Base-by-base conservation (phyloP, 192 early-diverging fungal species). In the Podila minutissima region DNA sequence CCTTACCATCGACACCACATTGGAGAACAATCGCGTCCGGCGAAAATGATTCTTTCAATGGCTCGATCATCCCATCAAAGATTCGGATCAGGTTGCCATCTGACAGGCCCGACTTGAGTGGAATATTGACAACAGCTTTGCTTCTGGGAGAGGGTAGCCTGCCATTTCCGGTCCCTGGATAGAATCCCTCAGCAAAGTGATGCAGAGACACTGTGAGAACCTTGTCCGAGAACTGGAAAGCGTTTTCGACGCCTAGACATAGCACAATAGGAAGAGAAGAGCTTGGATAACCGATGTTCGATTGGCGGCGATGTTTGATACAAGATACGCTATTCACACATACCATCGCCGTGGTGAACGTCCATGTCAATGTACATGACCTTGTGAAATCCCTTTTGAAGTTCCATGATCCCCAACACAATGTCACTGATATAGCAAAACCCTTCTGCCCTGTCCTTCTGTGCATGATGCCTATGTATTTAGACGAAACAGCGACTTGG, bases 341-440 rank as follows among this genome's bases (percentile, higher is more conserved):
- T 71, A 75, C 83, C 96, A 82, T 97, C 95, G 24, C 95, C 95
- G 74, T 97, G 96, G 75, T 97, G 96, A 55, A 94, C 75, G 69
- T 97, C 96, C 20, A 96, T 86, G 77, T 97, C 96, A 33, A 97
- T 84, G 84, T 97, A 97, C 61, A 97, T 88, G 22, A 97, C 93
- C 11, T 88, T 85, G 29, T 86, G 76, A 69, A 93, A 90, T 3
- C 61, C 73, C n/a, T 75, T 87, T 59, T 87, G 89, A 38, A 97
- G 89, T 66, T 90, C 91, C 55, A 97, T 89, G 35, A 96, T 97
- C 6, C 91, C 94, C 19, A 97, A 74, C 2, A 95, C 94, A 63
- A 96, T 93, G 63, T 97, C 96, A 75, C 96, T 96, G 50, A 97
- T 92, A 72, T 95, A 95, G 78, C 96, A 97, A 82, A 97, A 97